phyloP scores from a whole-genome alignment of 2,329 filamentous ascomycete species.

The Phyllosticta citribraziliensis region DNA sequence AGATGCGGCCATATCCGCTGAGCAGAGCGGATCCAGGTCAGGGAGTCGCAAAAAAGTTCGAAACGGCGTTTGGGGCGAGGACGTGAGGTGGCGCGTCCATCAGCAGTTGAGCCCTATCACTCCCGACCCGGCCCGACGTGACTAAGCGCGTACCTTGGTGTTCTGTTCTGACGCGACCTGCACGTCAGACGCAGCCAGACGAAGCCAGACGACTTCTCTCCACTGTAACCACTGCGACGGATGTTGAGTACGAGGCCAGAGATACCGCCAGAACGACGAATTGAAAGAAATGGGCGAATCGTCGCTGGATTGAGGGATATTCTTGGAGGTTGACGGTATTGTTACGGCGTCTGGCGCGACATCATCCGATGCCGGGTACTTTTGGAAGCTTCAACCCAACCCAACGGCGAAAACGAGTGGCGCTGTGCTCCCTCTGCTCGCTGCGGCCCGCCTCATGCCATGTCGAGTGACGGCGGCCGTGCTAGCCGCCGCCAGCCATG shows the following conservation, averaged over 20 bases:
- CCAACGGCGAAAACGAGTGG: too few relatives aligned
- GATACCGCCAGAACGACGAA: background rate
- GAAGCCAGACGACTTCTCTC: too few relatives aligned
- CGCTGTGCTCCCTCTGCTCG: background rate
- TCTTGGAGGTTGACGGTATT: background rate
- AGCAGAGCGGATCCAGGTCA: background rate
- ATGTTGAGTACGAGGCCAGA: background rate
- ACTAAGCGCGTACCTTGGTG: background rate
- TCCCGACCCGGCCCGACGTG: background rate
- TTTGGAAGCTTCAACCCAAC: background rate
- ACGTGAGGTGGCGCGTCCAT: background rate
- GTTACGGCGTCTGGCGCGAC: background rate
- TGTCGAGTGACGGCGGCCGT: constrained; percentile 7
- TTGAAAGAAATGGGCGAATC: too few relatives aligned
- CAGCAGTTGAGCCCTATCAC: background rate
- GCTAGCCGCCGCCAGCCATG: background rate
- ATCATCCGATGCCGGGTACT: constrained; percentile 6
- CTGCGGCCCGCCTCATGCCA: constrained; percentile 7
- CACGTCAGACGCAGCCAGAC: background rate
- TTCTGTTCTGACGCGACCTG: background rate
- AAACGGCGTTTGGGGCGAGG: background rate
- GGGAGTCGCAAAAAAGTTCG: background rate
- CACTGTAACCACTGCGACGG: background rate
- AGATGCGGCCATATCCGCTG: background rate
- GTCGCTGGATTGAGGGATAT: background rate